phyloP scores from a whole-genome alignment of 768 basidiomycete genomes.

The Boletus insuetus region DNA sequence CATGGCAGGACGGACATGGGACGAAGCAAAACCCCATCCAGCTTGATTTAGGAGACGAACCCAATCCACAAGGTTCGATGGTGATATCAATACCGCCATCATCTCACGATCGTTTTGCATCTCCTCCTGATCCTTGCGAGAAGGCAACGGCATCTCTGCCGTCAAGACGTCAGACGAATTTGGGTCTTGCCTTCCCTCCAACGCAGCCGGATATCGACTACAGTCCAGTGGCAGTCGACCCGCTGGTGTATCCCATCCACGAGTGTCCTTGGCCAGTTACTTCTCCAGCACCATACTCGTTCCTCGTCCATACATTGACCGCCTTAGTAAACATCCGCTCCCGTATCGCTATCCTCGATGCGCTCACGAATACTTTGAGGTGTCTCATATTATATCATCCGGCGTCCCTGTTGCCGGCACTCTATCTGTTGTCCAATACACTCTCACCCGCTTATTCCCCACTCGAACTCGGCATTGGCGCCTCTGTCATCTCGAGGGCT shows the following conservation, averaged over 20 bases:
- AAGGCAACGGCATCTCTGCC: constrained; percentile 6
- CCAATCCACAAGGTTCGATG: constrained; percentile 5
- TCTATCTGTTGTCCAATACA: constrained; percentile 82
- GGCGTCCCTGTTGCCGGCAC: constrained; percentile 64
- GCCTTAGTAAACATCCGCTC: constrained; percentile 67
- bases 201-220: constrained; percentile 26
- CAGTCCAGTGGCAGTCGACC: constrained; percentile 42
- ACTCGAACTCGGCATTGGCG: constrained; percentile 67
- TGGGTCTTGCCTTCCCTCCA: constrained; percentile 22
- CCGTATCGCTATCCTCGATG: constrained; percentile 64
- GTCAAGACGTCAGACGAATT: constrained; percentile 2
- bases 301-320: constrained; percentile 63
- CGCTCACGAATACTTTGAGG: constrained; percentile 72
- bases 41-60: constrained; percentile 22
- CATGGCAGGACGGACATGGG: constrained; percentile 25
- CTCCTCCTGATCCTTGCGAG: constrained; percentile 10
- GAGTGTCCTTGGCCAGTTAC: constrained; percentile 40
- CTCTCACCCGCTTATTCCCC: constrained; percentile 72
- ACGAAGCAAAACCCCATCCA: constrained; percentile 24
- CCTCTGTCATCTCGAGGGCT: constrained; percentile 63
- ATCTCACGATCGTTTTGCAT: constrained; percentile 10
- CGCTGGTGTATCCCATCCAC: constrained; percentile 42
- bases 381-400: constrained; percentile 65
- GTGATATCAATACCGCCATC: constrained; percentile 7
- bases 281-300: constrained; percentile 60